These are phyloP conservation scores for Auricularia heimuer DNA, from an alignment of 768 basidiomycete species.

Conservation along the genomic window DNA sequence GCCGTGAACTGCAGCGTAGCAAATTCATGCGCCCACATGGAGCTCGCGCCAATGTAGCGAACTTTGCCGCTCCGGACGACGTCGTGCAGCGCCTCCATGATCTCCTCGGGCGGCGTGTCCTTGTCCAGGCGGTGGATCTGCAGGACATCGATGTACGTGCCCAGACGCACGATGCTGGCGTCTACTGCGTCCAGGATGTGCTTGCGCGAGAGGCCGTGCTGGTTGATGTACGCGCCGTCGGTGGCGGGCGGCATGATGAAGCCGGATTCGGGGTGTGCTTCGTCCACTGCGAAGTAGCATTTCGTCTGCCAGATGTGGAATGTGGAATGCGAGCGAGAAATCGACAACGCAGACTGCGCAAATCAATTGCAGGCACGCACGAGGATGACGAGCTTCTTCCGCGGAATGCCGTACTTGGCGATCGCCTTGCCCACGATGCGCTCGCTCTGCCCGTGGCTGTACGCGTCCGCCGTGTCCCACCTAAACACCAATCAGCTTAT, in stretches of 20 bases:
- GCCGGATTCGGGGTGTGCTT: not conserved
- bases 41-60: constrained; percentile 40
- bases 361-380: not conserved
- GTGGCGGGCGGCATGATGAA: constrained; percentile 6
- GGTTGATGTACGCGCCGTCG: constrained; percentile 18
- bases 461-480: constrained; percentile 4
- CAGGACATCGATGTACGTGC: constrained; percentile 35
- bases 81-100: constrained; percentile 42
- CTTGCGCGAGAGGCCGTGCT: constrained; percentile 16
- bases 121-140: constrained; percentile 37
- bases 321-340: not conserved
- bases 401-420: constrained; percentile 24
- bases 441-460: constrained; percentile 3
- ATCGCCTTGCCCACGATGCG: constrained; percentile 28
- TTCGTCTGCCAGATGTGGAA: not conserved
- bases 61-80: constrained; percentile 40
- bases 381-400: constrained; percentile 9
- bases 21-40: constrained; percentile 38
- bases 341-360: not conserved
- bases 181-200: constrained; percentile 32
- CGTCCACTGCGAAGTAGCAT: constrained; percentile 1
- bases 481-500: constrained; percentile 6
- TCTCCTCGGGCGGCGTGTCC: constrained; percentile 30
- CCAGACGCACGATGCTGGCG: constrained; percentile 24
- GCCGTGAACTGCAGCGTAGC: constrained; percentile 10